Conservation (phyloP, 768 basidiomycete species). For the Boletus rubroflammeus region DNA sequence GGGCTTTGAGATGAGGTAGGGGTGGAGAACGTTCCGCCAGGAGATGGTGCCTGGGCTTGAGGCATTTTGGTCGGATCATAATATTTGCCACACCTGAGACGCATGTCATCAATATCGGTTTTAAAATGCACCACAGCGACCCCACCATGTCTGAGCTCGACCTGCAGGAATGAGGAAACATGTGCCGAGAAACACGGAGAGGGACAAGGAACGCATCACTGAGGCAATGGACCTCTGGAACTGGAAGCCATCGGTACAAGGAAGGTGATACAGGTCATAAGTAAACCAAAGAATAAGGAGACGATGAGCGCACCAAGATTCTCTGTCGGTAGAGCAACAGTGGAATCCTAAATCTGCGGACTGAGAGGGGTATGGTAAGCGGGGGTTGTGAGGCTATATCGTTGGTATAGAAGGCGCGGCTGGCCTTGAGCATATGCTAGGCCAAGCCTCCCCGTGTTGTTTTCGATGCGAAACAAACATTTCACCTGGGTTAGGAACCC, state of each 20-base stretch:
- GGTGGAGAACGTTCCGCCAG: constrained; percentile 46
- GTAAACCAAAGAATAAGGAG: not conserved
- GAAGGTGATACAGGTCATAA: not conserved
- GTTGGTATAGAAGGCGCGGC: not conserved
- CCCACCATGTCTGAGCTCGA: constrained; percentile 29
- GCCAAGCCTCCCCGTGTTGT: not conserved
- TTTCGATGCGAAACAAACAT: not conserved
- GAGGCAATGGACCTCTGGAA: not conserved
- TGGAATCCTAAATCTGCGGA: not conserved
- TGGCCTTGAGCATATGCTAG: not conserved
- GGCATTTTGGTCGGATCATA: constrained; percentile 44
- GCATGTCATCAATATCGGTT: not conserved
- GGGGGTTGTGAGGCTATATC: not conserved
- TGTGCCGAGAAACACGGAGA: constrained; percentile 12
- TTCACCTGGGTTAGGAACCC: constrained; percentile 10
- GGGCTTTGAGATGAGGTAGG: constrained; percentile 38
- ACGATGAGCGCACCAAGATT: constrained; percentile 3
- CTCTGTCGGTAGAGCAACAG: not conserved
- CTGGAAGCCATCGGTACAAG: not conserved
- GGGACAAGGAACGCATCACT: constrained; percentile 6
- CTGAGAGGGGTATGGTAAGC: constrained; percentile 9
- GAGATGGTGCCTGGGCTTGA: constrained; percentile 34
- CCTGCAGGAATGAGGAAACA: constrained; percentile 13
- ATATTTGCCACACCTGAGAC: constrained; percentile 45
- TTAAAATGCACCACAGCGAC: not conserved